Base-by-base conservation (phyloP, 352 stramenopile species). In the Elongisporangium senticosum region DNA sequence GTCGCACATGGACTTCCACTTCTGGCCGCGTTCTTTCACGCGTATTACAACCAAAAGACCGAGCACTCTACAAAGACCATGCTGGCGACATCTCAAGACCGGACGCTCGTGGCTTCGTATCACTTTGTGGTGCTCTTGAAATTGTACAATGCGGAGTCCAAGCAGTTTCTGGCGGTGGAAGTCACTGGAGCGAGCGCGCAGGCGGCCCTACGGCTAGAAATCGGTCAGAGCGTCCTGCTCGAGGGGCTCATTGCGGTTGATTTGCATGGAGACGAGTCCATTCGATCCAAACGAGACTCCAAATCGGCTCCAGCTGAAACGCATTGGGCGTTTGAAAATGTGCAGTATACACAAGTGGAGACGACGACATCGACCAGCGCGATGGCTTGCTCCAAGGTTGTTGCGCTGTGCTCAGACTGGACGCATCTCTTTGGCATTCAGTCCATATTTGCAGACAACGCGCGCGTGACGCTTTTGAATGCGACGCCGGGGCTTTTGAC, bases 371-470 rank as follows among this genome's bases (percentile, higher is more conserved):
- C 23, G 2, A 26, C 2, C 23, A 26, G 20, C 58, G 7, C 17
- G 49, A 11, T 2, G 28, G 59, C 55, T 0, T 63, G 61, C 19
- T 72, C 67, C 4, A 43, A 55, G 49, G 22, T 86, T 49, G 71
- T 87, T 1, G 73, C 63, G 3, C 53, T 89, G n/a, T 82, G 77
- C 53, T 86, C 79, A 2, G 79, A 89, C 57, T 89, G 79, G 79
- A 67, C 68, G 20, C 77, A 55, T 19, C 75, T 89, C 20, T 89
- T 89, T 52, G 79, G 79, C 2, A 74, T 69, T 17, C 79, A 89
- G 54, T 85, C 77, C 20, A 63, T 79, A 24, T 81, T 87, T 54
- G 60, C 24, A 37, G 63, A 63, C 23, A 72, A 65, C 24, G 73
- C 73, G n/a, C 68, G 71, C 1, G 28, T 89, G 11, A 78, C 62